Base-by-base conservation (phyloP, 805 yeast genomes). In the Spathaspora hagerdaliae region DNA sequence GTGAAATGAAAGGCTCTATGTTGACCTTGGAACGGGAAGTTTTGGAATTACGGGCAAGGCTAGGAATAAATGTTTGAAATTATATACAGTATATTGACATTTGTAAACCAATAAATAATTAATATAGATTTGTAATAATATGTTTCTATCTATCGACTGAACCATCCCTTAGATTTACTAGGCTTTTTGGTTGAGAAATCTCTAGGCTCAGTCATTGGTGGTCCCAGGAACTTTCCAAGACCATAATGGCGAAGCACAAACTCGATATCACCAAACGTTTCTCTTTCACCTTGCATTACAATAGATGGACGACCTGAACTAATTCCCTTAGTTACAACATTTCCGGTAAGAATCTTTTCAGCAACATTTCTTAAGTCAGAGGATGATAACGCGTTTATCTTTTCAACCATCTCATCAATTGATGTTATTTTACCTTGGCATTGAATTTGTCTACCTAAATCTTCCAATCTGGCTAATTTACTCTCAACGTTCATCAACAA, bases 391-490 rank as follows among this genome's bases (percentile, higher is more conserved):
- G 63, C 60, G 47, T 86, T 90, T 50, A 94, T 89, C 56, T 82
- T 81, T 6, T 64, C 69, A 46, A 92, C 83, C 96, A 92, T 90
- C 57, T 90, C 96, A 31, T 73, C 69, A 7, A 89, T 83, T 11
- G 87, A 81, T 7, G 91, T 78, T 52, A 86, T 79, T 52, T 77
- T 78, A 37, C 89, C 88, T 60, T 86, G 89, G 39, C 87, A 80
- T 64, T 87, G 96, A 26, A 94, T 81, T 64, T 94, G 99, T 64
- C 98, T 81, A 11, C 98, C 98, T 67, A 91, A 74, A 58, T 94
- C 99, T 66, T 94, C 99, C 45, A 94, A 72, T 59, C 88, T 91
- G n/a, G 95, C 95, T 74, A 92, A 77, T 61, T 87, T 89, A 52
- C 94, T 83, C 64, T 94, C 99, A 39, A 91, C 75, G 58, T 91